Evolutionary conservation across 208 protist genomes (phyloP).

Genomic region (Trypanosoma congolense): DNA sequence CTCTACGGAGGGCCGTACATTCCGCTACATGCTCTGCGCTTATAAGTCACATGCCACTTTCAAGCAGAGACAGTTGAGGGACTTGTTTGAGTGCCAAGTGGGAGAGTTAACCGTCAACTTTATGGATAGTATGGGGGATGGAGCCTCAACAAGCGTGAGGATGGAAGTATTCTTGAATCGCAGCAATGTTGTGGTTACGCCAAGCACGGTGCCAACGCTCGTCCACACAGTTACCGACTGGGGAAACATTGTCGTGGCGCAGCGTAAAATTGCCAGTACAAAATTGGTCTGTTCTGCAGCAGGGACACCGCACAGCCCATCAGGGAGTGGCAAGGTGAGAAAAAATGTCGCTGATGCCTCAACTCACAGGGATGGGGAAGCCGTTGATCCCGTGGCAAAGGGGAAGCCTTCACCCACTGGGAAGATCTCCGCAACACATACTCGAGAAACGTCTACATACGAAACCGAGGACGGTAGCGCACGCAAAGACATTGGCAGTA

Average conservation of each 20-base stretch:
- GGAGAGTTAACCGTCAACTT: constrained; percentile 29
- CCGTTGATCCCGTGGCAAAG: no score
- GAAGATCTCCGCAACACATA: no score
- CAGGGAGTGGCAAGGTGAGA: neutral
- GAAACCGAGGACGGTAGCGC: constrained; percentile 5
- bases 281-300: constrained; percentile 18
- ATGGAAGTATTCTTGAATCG: constrained; percentile 36
- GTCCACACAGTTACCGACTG: constrained; percentile 48
- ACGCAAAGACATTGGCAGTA: neutral
- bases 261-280: constrained; percentile 29
- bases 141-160: constrained; percentile 43
- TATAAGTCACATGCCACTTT: constrained; percentile 55
- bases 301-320: neutral
- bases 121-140: constrained; percentile 75
- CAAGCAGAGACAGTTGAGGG: constrained; percentile 86
- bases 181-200: constrained; percentile 63
- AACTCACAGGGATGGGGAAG: no score
- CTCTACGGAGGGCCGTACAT: constrained; percentile 57
- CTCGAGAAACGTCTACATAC: neutral
- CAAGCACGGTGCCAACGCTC: constrained; percentile 66
- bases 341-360: constrained; percentile 1
- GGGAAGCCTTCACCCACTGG: no score
- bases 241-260: constrained; percentile 49
- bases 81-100: constrained; percentile 76
- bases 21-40: constrained; percentile 44